These are phyloP conservation scores for Ophiocordyceps camponoti-rufipedis DNA, from an alignment of 2,329 filamentous ascomycete species.

Conservation along the genomic window DNA sequence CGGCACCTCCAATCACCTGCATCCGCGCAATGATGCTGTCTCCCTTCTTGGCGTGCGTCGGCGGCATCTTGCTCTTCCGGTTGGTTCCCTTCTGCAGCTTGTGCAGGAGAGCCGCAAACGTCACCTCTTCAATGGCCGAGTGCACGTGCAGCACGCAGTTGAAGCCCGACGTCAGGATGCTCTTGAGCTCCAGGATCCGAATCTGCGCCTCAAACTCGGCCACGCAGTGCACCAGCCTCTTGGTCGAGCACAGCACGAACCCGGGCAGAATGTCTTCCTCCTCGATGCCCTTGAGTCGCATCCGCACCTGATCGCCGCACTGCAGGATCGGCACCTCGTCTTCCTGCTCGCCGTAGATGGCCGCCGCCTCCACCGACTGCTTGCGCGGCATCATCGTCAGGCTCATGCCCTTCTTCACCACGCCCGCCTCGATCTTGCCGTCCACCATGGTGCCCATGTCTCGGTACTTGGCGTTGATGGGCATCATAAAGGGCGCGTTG, in stretches of 20 bases:
- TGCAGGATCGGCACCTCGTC: slow-evolving; percentile 70
- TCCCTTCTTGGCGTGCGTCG: slow-evolving; percentile 70
- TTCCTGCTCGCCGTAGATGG: slow-evolving; percentile 88
- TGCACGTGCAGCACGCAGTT: slow-evolving; percentile 97
- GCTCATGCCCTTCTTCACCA: slow-evolving; percentile 74
- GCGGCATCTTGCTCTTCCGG: slow-evolving; percentile 82
- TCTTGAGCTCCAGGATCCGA: slow-evolving; percentile 84
- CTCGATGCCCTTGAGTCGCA: slow-evolving; percentile 85
- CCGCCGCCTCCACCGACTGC: slow-evolving; percentile 60
- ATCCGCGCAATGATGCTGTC: slow-evolving; percentile 82
- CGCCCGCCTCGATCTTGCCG: slow-evolving; percentile 89
- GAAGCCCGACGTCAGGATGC: slow-evolving; percentile 82
- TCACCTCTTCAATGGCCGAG: slow-evolving; percentile 93
- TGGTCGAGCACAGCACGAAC: slow-evolving; percentile 90
- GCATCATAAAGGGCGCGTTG: slow-evolving; percentile 99
- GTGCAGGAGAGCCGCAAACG: slow-evolving; percentile 73
- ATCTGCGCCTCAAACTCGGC: slow-evolving; percentile 89
- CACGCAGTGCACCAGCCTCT: slow-evolving; percentile 85
- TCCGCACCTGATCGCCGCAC: slow-evolving; percentile 85
- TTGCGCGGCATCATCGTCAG: slow-evolving; percentile 95
- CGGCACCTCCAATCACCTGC: slow-evolving; percentile 70
- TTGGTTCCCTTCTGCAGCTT: slow-evolving; percentile 90
- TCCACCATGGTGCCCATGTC: slow-evolving; percentile 97
- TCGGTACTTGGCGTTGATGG: slow-evolving; percentile 85
- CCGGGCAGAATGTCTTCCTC: slow-evolving; percentile 93